A percentile compares a stretch with the other conserved stretches of the same genome.
Evolutionary conservation across 495 filamentous ascomycete genomes (phyloP).

Genomic region (Niebla homalea): DNA sequence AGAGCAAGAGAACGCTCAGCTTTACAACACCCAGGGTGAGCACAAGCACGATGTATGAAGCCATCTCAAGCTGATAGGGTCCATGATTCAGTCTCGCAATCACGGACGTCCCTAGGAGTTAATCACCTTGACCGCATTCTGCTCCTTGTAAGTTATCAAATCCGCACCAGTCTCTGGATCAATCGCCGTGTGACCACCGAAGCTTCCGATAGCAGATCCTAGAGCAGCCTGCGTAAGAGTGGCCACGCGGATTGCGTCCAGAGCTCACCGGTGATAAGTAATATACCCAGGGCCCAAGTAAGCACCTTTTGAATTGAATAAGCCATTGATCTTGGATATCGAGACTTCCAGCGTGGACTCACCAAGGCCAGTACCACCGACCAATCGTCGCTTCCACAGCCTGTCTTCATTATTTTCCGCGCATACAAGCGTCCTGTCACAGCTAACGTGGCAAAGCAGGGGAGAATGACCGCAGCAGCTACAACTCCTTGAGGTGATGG

Average conservation of each 20-base stretch:
- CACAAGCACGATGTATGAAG: not conserved
- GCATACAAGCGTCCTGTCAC: not conserved
- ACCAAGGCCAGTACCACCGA: not conserved
- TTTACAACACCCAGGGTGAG: not conserved
- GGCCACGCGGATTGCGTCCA: not conserved
- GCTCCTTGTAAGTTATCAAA: conserved; percentile 21
- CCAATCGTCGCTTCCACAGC: not conserved
- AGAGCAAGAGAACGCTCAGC: not conserved
- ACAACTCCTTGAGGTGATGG: not conserved
- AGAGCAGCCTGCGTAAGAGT: not conserved
- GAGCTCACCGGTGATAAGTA: not conserved
- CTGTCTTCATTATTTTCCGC: not conserved
- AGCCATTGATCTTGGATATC: too few species aligned
- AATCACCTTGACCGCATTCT: not conserved
- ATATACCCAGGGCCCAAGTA: not conserved
- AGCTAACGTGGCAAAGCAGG: not conserved
- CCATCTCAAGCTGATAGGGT: not conserved
- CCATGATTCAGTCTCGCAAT: not conserved
- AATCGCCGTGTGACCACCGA: not conserved
- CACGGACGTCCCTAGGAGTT: not conserved
- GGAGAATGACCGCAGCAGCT: not conserved
- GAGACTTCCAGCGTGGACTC: not conserved
- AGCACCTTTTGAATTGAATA: not conserved
- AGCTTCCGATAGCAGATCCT: conserved; percentile 1
- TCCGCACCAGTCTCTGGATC: conserved; percentile 10